These are phyloP conservation scores for Setaria viridis DNA, from an alignment of 202 grass and related monocot genomes.

Conservation along the genomic window DNA sequence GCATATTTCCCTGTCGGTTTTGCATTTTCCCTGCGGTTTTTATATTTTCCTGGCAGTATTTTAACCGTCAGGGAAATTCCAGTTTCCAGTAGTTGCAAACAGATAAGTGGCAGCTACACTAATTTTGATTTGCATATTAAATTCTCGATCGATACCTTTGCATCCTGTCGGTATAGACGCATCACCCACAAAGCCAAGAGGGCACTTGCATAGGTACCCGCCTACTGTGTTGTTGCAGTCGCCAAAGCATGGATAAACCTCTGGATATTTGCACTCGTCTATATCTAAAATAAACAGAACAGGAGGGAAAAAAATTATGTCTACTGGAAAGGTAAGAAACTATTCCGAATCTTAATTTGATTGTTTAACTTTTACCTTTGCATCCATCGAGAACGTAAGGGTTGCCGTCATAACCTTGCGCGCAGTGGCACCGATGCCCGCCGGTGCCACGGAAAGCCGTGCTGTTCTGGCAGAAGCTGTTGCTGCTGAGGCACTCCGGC, in stretches of 20 bases:
- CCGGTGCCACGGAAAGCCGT: too few relatives aligned
- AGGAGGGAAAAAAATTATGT: too few relatives aligned
- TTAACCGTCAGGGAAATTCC: too few relatives aligned
- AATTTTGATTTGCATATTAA: too few relatives aligned
- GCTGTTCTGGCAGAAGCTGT: constrained; percentile 13
- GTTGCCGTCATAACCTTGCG: not conserved
- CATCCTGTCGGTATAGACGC: not conserved
- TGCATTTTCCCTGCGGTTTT: too few relatives aligned
- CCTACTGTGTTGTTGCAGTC: not conserved
- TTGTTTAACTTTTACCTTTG: not conserved
- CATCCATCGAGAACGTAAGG: not conserved
- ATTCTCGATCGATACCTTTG: not conserved
- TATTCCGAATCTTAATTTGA: not conserved
- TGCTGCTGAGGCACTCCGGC: not conserved
- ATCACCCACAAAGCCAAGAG: not conserved
- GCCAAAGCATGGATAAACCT: constrained; percentile 17
- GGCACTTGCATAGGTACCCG: not conserved
- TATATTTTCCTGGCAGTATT: too few relatives aligned
- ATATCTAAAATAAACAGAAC: not conserved
- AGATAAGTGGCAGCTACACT: too few relatives aligned
- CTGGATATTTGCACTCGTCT: not conserved
- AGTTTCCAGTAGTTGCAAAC: too few relatives aligned
- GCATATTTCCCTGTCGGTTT: too few relatives aligned
- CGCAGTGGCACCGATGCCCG: constrained; percentile 21
- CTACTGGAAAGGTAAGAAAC: not conserved